A percentile compares a stretch with the other conserved stretches of the same genome.
These are phyloP conservation scores for Adiantum capillusveneris DNA, from an alignment of 75 land plant genomes.

Conservation along the genomic window DNA sequence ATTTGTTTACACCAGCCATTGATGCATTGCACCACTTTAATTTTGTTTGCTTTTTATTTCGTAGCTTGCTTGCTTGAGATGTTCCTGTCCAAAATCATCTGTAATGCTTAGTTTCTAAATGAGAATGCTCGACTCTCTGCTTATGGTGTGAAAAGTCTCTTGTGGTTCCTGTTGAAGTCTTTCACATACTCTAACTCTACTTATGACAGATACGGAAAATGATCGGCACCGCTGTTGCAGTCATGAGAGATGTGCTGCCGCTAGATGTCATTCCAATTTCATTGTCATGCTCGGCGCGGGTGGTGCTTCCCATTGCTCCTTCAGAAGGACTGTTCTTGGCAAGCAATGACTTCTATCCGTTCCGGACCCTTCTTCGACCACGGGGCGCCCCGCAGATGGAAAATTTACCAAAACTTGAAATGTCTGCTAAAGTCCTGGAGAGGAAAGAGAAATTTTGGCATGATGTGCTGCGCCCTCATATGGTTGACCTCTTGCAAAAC, in stretches of 20 bases:
- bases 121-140: no score
- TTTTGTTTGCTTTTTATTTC: no score
- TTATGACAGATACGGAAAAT: constrained; percentile 86
- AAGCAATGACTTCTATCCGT: constrained; percentile 50
- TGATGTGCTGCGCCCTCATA: constrained; percentile 19
- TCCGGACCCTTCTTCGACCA: constrained; percentile 9
- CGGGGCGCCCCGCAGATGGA: neutral
- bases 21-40: no score
- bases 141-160: no score
- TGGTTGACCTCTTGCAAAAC: constrained; percentile 8
- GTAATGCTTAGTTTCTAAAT: no score
- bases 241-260: constrained; percentile 69
- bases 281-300: constrained; percentile 55
- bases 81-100: no score
- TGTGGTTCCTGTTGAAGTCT: no score
- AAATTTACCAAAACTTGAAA: constrained; percentile 12
- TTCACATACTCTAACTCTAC: neutral
- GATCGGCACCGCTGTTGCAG: constrained; percentile 95
- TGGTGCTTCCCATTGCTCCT: constrained; percentile 86
- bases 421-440: constrained; percentile 8
- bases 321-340: constrained; percentile 73
- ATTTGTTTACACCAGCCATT: no score
- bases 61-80: no score
- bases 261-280: constrained; percentile 63
- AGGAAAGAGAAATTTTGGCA: constrained; percentile 17